Conservation (phyloP, 371 early-diverging fungal genomes). For the Vairimorpha ceranae region DNA sequence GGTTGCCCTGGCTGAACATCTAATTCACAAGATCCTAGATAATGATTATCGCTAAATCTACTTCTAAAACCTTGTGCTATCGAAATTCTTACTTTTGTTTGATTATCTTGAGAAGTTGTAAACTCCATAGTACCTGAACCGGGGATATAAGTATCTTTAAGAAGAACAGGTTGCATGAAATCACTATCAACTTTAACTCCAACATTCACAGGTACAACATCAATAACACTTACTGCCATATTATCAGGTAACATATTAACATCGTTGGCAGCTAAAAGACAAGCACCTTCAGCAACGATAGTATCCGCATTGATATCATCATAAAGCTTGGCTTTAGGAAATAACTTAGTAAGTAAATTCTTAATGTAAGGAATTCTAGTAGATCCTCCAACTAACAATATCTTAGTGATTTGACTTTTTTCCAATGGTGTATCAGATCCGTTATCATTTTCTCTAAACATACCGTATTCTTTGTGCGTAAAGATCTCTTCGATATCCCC, state of each 20-base stretch:
- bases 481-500: conserved; percentile 87
- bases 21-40: conserved; percentile 80
- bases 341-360: conserved; percentile 85
- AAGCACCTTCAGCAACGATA: conserved; percentile 93
- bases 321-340: conserved; percentile 68
- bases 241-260: conserved; percentile 72
- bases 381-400: conserved; percentile 96
- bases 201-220: conserved; percentile 77
- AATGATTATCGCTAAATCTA: conserved; percentile 79
- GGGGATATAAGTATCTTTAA: conserved; percentile 80
- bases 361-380: conserved; percentile 99
- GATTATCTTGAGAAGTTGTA: conserved; percentile 84
- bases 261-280: conserved; percentile 84
- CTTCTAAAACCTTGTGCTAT: conserved; percentile 84
- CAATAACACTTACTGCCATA: conserved; percentile 71
- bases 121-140: conserved; percentile 78
- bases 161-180: conserved; percentile 83
- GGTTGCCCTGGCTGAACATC: conserved; percentile 73
- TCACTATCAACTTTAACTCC: conserved; percentile 88
- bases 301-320: conserved; percentile 64
- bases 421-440: conserved; percentile 24
- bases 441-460: conserved; percentile 23
- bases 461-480: conserved; percentile 61
- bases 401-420: conserved; percentile 81
- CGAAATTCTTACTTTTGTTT: conserved; percentile 78